Evolutionary conservation across 208 protist genomes (phyloP).

Genomic region (Herpetomonas muscarum): DNA sequence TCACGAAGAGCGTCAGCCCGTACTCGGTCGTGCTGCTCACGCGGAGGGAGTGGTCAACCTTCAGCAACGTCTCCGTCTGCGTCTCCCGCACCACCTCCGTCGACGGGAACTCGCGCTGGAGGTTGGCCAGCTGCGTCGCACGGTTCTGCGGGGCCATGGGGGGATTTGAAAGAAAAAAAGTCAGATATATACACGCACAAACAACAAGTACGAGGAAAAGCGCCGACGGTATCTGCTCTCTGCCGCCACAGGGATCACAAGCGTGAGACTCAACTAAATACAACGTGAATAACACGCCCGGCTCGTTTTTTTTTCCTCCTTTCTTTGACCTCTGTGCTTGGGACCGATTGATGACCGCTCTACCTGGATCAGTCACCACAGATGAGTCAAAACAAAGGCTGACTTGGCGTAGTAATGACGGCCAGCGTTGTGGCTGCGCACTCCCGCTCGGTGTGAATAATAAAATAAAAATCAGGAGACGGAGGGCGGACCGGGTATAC

Average conservation of each 20-base stretch:
- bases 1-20: constrained; percentile 58
- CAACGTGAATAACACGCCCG: constrained; percentile 4
- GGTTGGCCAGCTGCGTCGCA: constrained; percentile 31
- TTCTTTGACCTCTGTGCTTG: no score
- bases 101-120: constrained; percentile 39
- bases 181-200: constrained; percentile 1
- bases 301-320: not conserved
- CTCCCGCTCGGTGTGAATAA: no score
- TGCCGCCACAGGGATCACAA: not conserved
- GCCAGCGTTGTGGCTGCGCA: no score
- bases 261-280: not conserved
- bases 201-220: not conserved
- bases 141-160: constrained; percentile 22
- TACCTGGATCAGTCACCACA: no score
- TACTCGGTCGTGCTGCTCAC: constrained; percentile 42
- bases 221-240: no score
- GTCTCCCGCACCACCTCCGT: constrained; percentile 37
- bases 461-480: no score
- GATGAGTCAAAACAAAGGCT: no score
- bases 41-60: constrained; percentile 49
- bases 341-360: no score
- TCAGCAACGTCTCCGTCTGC: constrained; percentile 38
- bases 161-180: not conserved
- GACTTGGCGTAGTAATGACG: no score
- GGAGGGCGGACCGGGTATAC: no score